Evolutionary conservation across 805 yeast species (phyloP).

Genomic region (Wickerhamiella bombiphila): DNA sequence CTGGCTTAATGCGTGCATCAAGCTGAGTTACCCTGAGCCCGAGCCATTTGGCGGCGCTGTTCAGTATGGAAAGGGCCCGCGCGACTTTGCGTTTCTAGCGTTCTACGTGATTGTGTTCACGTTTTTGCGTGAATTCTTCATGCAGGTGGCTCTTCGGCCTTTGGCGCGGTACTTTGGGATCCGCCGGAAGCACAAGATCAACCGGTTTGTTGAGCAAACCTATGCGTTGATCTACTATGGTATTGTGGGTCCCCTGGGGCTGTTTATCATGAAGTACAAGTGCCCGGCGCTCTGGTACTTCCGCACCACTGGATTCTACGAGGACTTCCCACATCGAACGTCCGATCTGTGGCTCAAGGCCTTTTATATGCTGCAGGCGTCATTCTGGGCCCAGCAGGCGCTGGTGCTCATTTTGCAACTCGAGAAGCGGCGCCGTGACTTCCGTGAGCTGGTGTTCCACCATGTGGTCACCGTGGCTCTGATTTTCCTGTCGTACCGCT

Average conservation of each 20-base stretch:
- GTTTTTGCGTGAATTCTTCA: conserved; percentile 74
- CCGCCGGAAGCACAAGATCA: conserved; percentile 38
- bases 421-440: conserved; percentile 93
- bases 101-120: conserved; percentile 80
- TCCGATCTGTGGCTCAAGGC: conserved; percentile 58
- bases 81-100: conserved; percentile 66
- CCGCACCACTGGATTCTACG: conserved; percentile 69
- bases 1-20: conserved; percentile 15
- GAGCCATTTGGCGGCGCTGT: conserved; percentile 31
- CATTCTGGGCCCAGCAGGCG: conserved; percentile 96
- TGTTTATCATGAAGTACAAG: conserved; percentile 69
- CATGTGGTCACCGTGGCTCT: conserved; percentile 83
- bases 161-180: conserved; percentile 44
- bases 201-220: conserved; percentile 85
- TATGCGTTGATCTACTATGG: conserved; percentile 75
- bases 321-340: conserved; percentile 65
- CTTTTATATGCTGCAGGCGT: conserved; percentile 82
- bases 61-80: conserved; percentile 73
- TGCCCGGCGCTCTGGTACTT: conserved; percentile 69
- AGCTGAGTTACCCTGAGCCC: conserved; percentile 25
- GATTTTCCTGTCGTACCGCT: conserved; percentile 75
- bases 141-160: conserved; percentile 72
- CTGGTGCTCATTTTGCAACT: conserved; percentile 66
- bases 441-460: conserved; percentile 77
- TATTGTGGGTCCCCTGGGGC: conserved; percentile 68